These are phyloP conservation scores for Naganishia vaughanmartiniae DNA, from an alignment of 768 basidiomycete species.

Conservation along the genomic window DNA sequence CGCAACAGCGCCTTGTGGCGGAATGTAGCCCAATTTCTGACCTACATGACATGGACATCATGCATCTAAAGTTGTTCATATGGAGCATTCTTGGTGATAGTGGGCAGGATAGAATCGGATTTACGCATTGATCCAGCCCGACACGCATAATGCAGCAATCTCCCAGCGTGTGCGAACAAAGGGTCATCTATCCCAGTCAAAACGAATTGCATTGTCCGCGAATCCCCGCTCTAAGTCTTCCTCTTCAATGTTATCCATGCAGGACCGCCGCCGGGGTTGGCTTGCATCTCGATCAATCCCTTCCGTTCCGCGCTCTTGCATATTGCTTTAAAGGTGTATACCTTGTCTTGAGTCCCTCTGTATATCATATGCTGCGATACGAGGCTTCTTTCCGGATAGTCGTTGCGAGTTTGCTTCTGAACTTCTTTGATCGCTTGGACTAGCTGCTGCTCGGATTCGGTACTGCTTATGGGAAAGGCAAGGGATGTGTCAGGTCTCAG, in stretches of 20 bases:
- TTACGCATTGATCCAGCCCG: background rate
- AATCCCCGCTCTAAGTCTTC: background rate
- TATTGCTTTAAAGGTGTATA: slow-evolving; percentile 5
- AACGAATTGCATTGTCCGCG: background rate
- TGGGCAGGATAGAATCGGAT: background rate
- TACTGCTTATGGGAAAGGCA: background rate
- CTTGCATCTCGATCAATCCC: slow-evolving; percentile 17
- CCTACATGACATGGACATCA: background rate
- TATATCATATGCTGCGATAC: slow-evolving; percentile 17
- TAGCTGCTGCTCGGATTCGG: slow-evolving; percentile 7
- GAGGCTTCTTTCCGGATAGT: slow-evolving; percentile 3
- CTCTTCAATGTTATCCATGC: slow-evolving; percentile 14
- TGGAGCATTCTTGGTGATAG: background rate
- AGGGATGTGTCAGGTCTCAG: background rate
- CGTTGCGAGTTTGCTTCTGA: slow-evolving; percentile 9
- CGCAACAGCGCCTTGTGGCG: background rate
- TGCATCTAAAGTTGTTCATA: background rate
- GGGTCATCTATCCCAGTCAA: background rate
- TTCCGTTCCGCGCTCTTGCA: slow-evolving; percentile 17
- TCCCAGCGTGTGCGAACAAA: background rate
- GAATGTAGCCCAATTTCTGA: background rate
- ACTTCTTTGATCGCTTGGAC: slow-evolving; percentile 22
- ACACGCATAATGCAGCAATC: background rate
- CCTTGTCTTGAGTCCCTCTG: slow-evolving; percentile 12
- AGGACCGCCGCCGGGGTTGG: background rate